Evolutionary conservation across 2,329 filamentous ascomycete species (phyloP).

Genomic region (Colletotrichum somersetense): DNA sequence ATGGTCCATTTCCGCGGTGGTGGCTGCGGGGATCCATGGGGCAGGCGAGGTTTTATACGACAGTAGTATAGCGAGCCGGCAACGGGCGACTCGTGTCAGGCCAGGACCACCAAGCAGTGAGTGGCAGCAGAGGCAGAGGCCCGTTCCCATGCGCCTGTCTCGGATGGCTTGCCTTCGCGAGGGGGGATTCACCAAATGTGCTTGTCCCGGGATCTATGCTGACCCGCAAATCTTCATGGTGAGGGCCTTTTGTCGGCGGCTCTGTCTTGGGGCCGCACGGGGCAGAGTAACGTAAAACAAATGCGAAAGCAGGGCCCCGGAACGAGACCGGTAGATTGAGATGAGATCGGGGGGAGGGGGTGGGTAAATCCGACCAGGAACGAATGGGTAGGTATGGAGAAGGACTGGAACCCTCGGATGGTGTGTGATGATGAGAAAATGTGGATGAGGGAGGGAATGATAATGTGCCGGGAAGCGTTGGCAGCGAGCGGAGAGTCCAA

Average conservation of each 20-base stretch:
- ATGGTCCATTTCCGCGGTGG: constrained; percentile 43
- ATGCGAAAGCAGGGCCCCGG: constrained; percentile 35
- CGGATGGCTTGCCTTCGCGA: constrained; percentile 37
- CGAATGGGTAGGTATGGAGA: constrained; percentile 33
- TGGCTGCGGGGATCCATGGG: constrained; percentile 47
- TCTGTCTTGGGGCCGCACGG: constrained; percentile 41
- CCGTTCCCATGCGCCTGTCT: constrained; percentile 42
- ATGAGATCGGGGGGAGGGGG: constrained; percentile 38
- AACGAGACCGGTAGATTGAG: constrained; percentile 40
- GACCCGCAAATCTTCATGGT: constrained; percentile 42
- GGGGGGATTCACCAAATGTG: constrained; percentile 39
- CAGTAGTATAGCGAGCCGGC: constrained; percentile 33
- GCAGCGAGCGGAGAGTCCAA: constrained; percentile 30
- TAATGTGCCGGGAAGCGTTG: constrained; percentile 29
- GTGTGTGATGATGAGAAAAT: constrained; percentile 17
- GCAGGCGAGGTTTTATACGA: constrained; percentile 37
- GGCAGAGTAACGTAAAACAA: constrained; percentile 42
- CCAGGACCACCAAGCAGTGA: constrained; percentile 40
- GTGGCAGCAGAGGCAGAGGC: constrained; percentile 40
- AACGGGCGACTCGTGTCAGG: constrained; percentile 40
- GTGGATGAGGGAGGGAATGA: constrained; percentile 10
- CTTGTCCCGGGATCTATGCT: constrained; percentile 41
- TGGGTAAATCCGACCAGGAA: constrained; percentile 32
- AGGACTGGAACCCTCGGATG: constrained; percentile 29
- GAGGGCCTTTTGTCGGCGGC: constrained; percentile 42